A percentile compares a stretch with the other conserved stretches of the same genome.
Evolutionary conservation across 1,284 basidiomycete species (phyloP).

Genomic region (Ceratobasidium sp.): DNA sequence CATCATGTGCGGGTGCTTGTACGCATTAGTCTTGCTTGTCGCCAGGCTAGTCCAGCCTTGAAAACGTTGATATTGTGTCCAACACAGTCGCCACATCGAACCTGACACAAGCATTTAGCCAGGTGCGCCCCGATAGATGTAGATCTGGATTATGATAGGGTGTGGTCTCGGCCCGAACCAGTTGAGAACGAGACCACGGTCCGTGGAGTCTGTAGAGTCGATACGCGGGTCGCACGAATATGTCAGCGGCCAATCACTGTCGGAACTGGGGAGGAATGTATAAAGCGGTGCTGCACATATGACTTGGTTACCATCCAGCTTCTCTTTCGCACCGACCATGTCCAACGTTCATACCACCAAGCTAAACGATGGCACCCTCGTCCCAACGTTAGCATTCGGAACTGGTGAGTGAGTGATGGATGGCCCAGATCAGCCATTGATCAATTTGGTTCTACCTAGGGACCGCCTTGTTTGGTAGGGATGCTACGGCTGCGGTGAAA

Average conservation of each 20-base stretch:
- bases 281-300: constrained; percentile 31
- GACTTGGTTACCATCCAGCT: not conserved
- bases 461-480: constrained; percentile 32
- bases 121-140: constrained; percentile 21
- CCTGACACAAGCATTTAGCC: not conserved
- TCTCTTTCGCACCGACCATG: constrained; percentile 14
- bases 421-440: constrained; percentile 2
- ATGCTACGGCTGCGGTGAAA: constrained; percentile 30
- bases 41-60: not conserved
- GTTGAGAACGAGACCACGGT: not conserved
- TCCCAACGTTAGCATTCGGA: constrained; percentile 37
- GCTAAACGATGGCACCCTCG: constrained; percentile 35
- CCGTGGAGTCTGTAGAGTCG: not conserved
- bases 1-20: not conserved
- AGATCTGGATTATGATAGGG: constrained; percentile 18
- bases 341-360: constrained; percentile 34
- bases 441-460: not conserved
- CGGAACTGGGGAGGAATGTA: constrained; percentile 13
- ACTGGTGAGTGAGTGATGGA: constrained; percentile 13
- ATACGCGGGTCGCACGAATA: not conserved
- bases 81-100: constrained; percentile 1
- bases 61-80: constrained; percentile 4
- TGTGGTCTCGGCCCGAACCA: constrained; percentile 18
- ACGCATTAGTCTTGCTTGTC: not conserved
- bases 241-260: constrained; percentile 11